Evolutionary conservation across 2,329 filamentous ascomycete genomes (phyloP), one percentile per base, ranked within the genome.

Genomic region (Pseudogymnoascus sp.): DNA sequence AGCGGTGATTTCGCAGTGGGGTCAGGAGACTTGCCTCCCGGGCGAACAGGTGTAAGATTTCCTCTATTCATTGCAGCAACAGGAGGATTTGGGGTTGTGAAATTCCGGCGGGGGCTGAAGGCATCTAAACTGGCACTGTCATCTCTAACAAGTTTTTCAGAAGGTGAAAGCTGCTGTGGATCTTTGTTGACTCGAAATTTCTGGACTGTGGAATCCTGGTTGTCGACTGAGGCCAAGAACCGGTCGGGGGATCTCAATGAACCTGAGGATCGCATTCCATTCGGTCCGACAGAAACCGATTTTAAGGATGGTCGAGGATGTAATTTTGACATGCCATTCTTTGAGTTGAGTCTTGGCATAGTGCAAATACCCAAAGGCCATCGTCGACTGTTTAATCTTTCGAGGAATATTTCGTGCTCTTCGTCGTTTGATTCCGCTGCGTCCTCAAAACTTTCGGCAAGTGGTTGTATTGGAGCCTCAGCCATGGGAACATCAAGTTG

Each of bases 121-220:
- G 83, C 82, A 70, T 86, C 81, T 42, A 76, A 72, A 53, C 72
- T 76, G 21, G 73, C 74, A 42, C 76, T 75, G 33, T 76, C 76
- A 59, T 75, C 72, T 21, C 80, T 77, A 11, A 77, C 66, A 14
- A 80, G 67, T 62, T 73, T 80, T 65, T 85, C 81, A 61, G 77
- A 74, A 14, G 73, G 69, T 11, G 77, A 77, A 14, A 84, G 72
- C 31, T 76, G 75, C 35, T 76, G 70, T 16, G 77, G 73, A 56
- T 77, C 73, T 68, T 81, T 85, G 67, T 77, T 80, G 31, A 84
- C 68, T 64, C 78, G 79, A 67, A 82, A 86, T 56, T 77, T 80
- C 62, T 81, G 64, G 14, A 65, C 77, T 24, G 78, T 74, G 14
- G 77, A 73, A 37, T 74, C 68, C 21, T 75, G 73, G 4, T 4